Conservation (phyloP, 108 stramenopile species). For the Nitzschia sp. region DNA sequence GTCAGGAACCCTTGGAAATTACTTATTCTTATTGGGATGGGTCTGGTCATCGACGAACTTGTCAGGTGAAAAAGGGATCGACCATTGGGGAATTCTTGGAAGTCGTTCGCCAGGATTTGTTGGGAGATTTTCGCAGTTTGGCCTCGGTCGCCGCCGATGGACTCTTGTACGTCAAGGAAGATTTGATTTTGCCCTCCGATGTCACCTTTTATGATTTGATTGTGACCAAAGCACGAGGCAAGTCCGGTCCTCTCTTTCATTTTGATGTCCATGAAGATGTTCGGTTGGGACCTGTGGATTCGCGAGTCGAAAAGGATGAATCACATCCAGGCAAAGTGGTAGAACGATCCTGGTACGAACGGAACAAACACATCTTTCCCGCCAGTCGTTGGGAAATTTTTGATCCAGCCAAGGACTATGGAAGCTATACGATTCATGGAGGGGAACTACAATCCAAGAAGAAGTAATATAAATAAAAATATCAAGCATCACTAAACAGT, state of each 20-base stretch:
- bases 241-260: slow-evolving; percentile 94
- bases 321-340: slow-evolving; percentile 97
- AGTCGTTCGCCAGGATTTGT: slow-evolving; percentile 71
- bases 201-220: slow-evolving; percentile 97
- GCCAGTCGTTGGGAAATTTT: slow-evolving; percentile 95
- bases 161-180: slow-evolving; percentile 97
- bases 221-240: slow-evolving; percentile 92
- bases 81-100: slow-evolving; percentile 91
- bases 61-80: slow-evolving; percentile 79
- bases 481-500: too few relatives aligned
- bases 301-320: slow-evolving; percentile 93
- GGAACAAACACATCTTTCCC: slow-evolving; percentile 98
- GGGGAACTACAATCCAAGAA: slow-evolving; percentile 70
- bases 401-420: slow-evolving; percentile 90
- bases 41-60: slow-evolving; percentile 85
- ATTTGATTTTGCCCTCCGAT: slow-evolving; percentile 95
- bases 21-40: slow-evolving; percentile 98
- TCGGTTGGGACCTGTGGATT: slow-evolving; percentile 80
- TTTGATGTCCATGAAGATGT: slow-evolving; percentile 97
- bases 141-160: slow-evolving; percentile 72
- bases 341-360: slow-evolving; percentile 93
- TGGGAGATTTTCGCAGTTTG: slow-evolving; percentile 85
- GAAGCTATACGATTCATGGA: slow-evolving; percentile 87
- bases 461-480: not conserved
- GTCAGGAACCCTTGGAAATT: slow-evolving; percentile 84